Base-by-base conservation (phyloP, 2,329 filamentous ascomycete genomes). In the Colletotrichum viniferum region DNA sequence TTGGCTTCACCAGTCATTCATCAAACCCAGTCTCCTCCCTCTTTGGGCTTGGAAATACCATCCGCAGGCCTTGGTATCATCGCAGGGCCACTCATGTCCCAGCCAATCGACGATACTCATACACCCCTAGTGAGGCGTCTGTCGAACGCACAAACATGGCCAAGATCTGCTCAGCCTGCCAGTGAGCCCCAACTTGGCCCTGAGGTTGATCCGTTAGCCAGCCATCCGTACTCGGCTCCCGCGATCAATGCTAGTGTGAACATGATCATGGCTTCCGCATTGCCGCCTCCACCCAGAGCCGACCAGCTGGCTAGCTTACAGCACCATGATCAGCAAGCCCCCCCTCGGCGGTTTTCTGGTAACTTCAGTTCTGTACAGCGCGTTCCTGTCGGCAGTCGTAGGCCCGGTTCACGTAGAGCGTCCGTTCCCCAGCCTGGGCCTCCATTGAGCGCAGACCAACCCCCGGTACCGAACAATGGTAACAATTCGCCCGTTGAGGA, bases 131-230 rank as follows among this genome's bases (percentile, higher is more conserved):
- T 80, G 77, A 82, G 79, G 76, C 80, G 82, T 21, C 62, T 83
- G 32, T 84, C 83, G 21, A 85, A 83, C 74, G 81, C 85, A 14
- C 82, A 82, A 77, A 90, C 88, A 10, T 91, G 89, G 89, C 88
- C 89, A 28, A 83, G 82, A 21, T 80, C 78, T 24, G 80, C 81
- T 16, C 81, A 81, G 38, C 79, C 72, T 26, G 64, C 74, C 30
- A 67, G 79, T 7, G 21, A 66, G 74, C 16, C 38, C 16, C 36
- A 62, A 6, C 24, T 38, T 21, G 58, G 28, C 28, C 30, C 62
- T 28, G 21, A 58, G 52, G 55, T 12, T 14, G 52, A 16, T 13
- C 32, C 56, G 24, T 64, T 55, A 16, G 55, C 36, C 38, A 84
- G 82, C 5, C 85, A 87, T 76, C 85, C 87, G 2, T 85, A 83